phyloP scores from a whole-genome alignment of 2,329 filamentous ascomycete genomes.

The Chalaropsis ovoidea region DNA sequence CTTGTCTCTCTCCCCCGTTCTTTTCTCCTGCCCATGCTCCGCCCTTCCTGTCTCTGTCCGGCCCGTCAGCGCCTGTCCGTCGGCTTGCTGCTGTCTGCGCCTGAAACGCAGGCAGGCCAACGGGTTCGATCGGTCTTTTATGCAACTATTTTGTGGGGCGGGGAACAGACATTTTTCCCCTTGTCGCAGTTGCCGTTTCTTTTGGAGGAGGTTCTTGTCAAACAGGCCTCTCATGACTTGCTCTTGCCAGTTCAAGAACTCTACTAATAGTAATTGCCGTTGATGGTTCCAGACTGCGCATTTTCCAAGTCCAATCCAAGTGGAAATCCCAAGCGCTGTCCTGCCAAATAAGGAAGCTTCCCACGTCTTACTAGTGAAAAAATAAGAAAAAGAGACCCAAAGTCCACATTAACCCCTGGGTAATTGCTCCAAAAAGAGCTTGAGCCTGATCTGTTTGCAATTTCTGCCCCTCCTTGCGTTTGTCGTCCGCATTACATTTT shows the following conservation, averaged over 20 bases:
- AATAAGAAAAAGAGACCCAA: neutral
- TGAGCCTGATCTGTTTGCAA: conserved; percentile 9
- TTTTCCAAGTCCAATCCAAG: neutral
- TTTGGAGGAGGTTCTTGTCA: neutral
- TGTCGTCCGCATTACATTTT: neutral
- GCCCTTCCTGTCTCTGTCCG: no score
- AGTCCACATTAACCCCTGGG: conserved; percentile 5
- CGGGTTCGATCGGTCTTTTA: neutral
- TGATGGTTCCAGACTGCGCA: neutral
- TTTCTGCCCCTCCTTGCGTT: conserved; percentile 16
- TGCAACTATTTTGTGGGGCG: neutral
- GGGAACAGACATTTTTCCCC: neutral
- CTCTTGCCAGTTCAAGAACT: no score
- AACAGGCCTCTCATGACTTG: no score
- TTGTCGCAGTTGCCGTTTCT: neutral
- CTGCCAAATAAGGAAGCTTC: neutral
- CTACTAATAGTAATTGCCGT: no score
- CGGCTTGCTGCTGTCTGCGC: neutral
- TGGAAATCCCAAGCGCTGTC: neutral
- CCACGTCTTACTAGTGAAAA: no score
- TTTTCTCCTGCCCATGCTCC: neutral
- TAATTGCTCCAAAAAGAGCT: conserved; percentile 6
- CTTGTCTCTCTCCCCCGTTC: neutral
- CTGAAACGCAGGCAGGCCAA: neutral
- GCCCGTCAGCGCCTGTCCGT: neutral